These are phyloP conservation scores for Herpetospermum pedunculosum DNA, from an alignment of 306 rosid species.

Conservation along the genomic window DNA sequence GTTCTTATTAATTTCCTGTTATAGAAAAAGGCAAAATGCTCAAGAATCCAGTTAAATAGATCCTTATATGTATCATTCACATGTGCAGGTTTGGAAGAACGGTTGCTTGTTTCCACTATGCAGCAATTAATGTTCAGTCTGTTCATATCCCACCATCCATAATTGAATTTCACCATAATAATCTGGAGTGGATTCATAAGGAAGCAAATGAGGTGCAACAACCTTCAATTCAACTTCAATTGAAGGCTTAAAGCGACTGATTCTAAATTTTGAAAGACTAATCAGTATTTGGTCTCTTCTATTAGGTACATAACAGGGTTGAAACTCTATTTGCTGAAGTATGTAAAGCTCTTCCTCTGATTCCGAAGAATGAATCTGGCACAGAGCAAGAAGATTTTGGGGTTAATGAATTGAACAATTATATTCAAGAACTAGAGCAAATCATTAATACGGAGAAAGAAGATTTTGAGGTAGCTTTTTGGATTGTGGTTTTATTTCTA, in stretches of 20 bases:
- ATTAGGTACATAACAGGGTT: conserved; percentile 62
- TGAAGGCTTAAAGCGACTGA: conserved; percentile 10
- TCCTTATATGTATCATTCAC: conserved; percentile 4
- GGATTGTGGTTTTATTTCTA: not conserved
- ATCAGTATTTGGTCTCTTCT: conserved; percentile 9
- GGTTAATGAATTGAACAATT: conserved; percentile 38
- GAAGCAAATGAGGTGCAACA: conserved; percentile 59
- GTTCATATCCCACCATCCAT: conserved; percentile 76
- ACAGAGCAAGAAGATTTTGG: conserved; percentile 17
- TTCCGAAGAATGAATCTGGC: conserved; percentile 42
- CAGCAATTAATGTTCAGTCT: conserved; percentile 78
- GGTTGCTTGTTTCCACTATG: conserved; percentile 98
- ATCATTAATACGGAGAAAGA: conserved; percentile 69
- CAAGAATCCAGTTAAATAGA: not conserved
- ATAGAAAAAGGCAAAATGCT: not conserved
- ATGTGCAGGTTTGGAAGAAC: conserved; percentile 72
- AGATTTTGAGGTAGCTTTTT: conserved; percentile 66
- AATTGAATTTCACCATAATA: conserved; percentile 48
- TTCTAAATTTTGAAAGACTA: conserved; percentile 11
- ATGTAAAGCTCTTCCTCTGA: conserved; percentile 58
- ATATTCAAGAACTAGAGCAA: conserved; percentile 57
- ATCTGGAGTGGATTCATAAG: conserved; percentile 72
- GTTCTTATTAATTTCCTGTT: not conserved
- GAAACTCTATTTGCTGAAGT: conserved; percentile 76
- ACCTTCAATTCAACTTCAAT: not conserved